phyloP scores from a whole-genome alignment of 495 filamentous ascomycete species.

The Penicillium waksmanii region DNA sequence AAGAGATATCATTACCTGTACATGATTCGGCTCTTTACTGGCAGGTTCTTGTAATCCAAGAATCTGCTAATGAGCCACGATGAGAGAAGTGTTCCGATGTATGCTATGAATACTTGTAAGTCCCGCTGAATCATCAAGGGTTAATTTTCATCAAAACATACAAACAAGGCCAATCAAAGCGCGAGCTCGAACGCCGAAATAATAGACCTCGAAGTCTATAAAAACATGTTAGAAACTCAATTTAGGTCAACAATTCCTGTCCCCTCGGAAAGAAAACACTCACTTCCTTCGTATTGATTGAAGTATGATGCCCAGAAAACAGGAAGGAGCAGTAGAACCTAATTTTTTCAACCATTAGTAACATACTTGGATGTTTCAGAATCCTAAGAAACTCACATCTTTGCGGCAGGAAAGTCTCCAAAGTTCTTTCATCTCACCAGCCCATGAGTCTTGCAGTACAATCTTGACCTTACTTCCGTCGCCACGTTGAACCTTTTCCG shows the following conservation, averaged over 20 bases:
- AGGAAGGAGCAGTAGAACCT: conserved; percentile 38
- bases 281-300: conserved; percentile 41
- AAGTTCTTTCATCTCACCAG: conserved; percentile 33
- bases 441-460: conserved; percentile 48
- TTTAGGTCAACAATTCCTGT: neutral
- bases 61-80: conserved; percentile 46
- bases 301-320: conserved; percentile 47
- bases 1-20: conserved; percentile 31
- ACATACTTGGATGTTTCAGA: neutral
- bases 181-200: conserved; percentile 43
- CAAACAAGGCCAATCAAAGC: conserved; percentile 42
- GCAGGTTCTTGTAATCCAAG: conserved; percentile 43
- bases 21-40: conserved; percentile 43
- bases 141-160: conserved; percentile 12
- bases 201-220: conserved; percentile 40
- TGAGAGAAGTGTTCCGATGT: conserved; percentile 36
- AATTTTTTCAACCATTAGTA: conserved; percentile 5
- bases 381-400: conserved; percentile 22
- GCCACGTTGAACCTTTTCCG: conserved; percentile 56
- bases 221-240: conserved; percentile 7
- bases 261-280: neutral
- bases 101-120: conserved; percentile 19
- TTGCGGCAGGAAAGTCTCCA: conserved; percentile 33
- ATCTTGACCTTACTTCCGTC: conserved; percentile 57
- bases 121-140: neutral